These are phyloP conservation scores for Lichenothelia convexa DNA, from an alignment of 495 filamentous ascomycete species.

Conservation along the genomic window DNA sequence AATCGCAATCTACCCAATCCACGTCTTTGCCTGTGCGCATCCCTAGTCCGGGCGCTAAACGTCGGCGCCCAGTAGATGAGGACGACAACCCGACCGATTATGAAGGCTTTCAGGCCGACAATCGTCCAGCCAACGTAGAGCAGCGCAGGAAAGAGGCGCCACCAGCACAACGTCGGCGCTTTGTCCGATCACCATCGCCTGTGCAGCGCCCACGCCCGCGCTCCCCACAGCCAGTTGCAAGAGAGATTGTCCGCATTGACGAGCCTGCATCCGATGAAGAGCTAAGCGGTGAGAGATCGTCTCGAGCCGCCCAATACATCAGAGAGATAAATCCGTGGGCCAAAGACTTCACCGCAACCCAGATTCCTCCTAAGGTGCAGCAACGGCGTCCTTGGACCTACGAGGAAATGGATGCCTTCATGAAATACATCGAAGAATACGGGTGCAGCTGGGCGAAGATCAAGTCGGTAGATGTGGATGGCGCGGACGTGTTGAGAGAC, in stretches of 20 bases:
- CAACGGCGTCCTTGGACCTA: conserved; percentile 28
- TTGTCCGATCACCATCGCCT: too few species aligned
- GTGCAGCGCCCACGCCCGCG: too few species aligned
- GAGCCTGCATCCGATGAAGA: too few species aligned
- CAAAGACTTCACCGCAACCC: too few species aligned
- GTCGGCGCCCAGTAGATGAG: conserved; percentile 4
- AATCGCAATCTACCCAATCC: conserved; percentile 5
- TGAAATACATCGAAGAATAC: conserved; percentile 28
- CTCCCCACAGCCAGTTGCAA: too few species aligned
- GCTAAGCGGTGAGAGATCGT: too few species aligned
- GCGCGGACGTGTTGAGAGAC: conserved; percentile 20
- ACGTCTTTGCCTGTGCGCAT: too few species aligned
- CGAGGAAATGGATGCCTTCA: conserved; percentile 29
- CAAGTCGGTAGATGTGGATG: conserved; percentile 16
- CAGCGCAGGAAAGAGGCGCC: neutral
- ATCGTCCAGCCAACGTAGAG: conserved; percentile 1
- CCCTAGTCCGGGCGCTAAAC: too few species aligned
- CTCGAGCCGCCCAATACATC: too few species aligned
- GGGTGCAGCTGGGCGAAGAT: conserved; percentile 37
- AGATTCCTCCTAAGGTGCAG: conserved; percentile 18
- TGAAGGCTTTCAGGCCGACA: conserved; percentile 12
- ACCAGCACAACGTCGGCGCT: neutral
- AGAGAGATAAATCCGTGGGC: too few species aligned
- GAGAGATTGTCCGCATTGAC: too few species aligned
- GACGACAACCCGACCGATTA: conserved; percentile 10